phyloP scores from a whole-genome alignment of 495 filamentous ascomycete species.

The Neurospora sp. region DNA sequence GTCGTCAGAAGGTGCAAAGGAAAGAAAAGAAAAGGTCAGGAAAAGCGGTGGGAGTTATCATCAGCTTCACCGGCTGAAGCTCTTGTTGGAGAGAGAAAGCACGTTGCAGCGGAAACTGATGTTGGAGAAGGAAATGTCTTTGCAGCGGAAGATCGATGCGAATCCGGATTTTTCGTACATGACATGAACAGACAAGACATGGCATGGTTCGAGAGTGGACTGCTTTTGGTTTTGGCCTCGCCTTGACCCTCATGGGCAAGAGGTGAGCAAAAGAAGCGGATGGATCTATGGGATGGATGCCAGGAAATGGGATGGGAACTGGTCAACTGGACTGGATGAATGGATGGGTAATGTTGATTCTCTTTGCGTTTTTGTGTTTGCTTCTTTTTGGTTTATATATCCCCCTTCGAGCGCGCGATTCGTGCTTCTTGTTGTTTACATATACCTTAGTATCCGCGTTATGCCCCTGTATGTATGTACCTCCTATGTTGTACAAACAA shows the following conservation, averaged over 20 bases:
- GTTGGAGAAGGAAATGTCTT: not conserved
- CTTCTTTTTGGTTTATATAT: constrained; percentile 6
- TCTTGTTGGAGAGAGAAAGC: not conserved
- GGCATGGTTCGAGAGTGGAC: not conserved
- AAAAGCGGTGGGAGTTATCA: not conserved
- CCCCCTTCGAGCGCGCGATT: not conserved
- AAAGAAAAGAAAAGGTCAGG: not conserved
- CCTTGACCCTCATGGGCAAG: not conserved
- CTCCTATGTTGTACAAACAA: not conserved
- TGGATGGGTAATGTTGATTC: not conserved
- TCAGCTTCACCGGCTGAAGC: not conserved
- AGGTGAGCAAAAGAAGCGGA: not conserved
- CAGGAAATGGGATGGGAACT: not conserved
- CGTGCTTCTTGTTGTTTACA: constrained; percentile 1
- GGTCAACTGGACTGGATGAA: not conserved
- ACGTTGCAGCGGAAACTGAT: not conserved
- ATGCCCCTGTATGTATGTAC: constrained; percentile 4
- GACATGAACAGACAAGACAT: not conserved
- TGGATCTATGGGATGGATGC: not conserved
- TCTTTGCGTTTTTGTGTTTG: constrained; percentile 1
- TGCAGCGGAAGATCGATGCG: not conserved
- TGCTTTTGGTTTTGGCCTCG: not conserved
- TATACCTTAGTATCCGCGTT: not conserved
- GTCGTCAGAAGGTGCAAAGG: not conserved
- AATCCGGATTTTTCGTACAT: not conserved